Conservation (phyloP, 768 basidiomycete species). For the Coprinellus aureogranulatus region DNA sequence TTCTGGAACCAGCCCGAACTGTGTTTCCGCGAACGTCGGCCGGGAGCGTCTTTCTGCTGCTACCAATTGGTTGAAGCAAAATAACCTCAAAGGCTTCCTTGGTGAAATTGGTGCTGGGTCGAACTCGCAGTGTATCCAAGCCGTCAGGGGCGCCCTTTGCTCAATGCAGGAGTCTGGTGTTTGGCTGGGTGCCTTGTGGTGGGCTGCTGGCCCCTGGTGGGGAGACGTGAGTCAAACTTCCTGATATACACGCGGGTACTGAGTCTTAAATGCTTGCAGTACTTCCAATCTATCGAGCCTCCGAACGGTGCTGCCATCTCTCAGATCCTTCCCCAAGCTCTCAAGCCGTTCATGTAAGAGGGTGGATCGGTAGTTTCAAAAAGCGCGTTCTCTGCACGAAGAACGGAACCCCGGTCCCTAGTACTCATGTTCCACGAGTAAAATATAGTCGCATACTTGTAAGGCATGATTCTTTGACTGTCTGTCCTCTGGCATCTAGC, state of each 20-base stretch:
- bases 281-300: conserved; percentile 62
- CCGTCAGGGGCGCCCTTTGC: conserved; percentile 56
- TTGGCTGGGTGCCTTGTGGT: conserved; percentile 55
- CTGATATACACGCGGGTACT: background rate
- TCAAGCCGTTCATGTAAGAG: conserved; percentile 50
- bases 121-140: conserved; percentile 43
- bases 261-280: no score
- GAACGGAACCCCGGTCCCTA: no score
- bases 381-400: no score
- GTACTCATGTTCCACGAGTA: no score
- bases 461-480: no score
- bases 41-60: conserved; percentile 54
- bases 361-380: no score
- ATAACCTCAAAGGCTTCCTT: conserved; percentile 62
- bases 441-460: no score
- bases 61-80: conserved; percentile 56
- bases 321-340: conserved; percentile 53
- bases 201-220: conserved; percentile 68
- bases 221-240: conserved; percentile 38
- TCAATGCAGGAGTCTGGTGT: conserved; percentile 55
- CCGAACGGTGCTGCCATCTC: conserved; percentile 55
- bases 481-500: no score
- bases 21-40: conserved; percentile 61
- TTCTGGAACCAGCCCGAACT: conserved; percentile 51
- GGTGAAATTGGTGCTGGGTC: conserved; percentile 60